Evolutionary conservation across 305 asterid genomes (phyloP).

Genomic region (Solanum hybrid): DNA sequence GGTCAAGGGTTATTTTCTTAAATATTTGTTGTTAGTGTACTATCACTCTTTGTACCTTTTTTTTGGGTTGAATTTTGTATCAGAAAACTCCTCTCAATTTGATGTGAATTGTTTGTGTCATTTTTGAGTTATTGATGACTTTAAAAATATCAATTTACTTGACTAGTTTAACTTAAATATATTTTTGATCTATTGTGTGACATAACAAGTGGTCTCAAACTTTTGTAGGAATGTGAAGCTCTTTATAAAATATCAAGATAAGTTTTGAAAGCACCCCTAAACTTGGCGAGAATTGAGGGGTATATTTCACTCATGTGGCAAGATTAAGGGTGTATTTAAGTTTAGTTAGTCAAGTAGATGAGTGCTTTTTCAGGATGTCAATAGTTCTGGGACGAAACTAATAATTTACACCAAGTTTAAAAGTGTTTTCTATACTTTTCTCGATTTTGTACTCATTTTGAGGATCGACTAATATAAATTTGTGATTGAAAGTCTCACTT

Average conservation of each 20-base stretch:
- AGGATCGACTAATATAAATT: neutral
- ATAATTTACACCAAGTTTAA: no score
- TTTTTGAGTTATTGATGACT: no score
- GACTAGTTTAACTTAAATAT: no score
- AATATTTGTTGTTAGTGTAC: neutral
- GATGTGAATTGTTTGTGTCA: no score
- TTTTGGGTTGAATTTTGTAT: neutral
- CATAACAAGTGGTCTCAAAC: rapidly evolving
- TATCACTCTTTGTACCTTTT: neutral
- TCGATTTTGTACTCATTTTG: neutral
- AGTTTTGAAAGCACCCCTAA: no score
- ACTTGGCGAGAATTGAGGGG: neutral
- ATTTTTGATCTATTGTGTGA: rapidly evolving
- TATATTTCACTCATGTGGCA: no score
- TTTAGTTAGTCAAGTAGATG: neutral
- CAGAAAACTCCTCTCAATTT: neutral
- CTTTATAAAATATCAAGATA: neutral
- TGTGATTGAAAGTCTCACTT: neutral
- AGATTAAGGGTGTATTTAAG: no score
- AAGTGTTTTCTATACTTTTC: neutral
- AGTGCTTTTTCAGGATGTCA: no score
- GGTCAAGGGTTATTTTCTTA: neutral
- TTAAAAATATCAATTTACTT: no score
- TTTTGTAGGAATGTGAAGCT: neutral
- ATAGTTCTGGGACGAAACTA: neutral